These are phyloP conservation scores for Monosporascus sp. DNA, from an alignment of 2,329 filamentous ascomycete species.

Conservation along the genomic window DNA sequence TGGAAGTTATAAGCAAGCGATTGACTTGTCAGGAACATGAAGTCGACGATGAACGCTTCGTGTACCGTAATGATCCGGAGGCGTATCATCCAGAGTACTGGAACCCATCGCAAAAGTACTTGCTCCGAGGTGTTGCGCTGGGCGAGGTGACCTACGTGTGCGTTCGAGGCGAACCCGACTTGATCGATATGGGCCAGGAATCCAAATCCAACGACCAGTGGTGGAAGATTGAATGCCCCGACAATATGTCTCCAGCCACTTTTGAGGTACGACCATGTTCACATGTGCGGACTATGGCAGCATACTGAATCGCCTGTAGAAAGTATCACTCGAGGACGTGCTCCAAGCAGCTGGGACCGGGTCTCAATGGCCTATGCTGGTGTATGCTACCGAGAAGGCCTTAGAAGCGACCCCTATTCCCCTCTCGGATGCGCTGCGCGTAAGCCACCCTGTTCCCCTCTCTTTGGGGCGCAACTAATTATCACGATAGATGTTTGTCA, in stretches of 20 bases:
- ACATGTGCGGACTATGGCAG: not conserved
- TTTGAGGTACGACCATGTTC: constrained; percentile 38
- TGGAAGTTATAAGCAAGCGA: constrained; percentile 21
- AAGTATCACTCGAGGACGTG: constrained; percentile 40
- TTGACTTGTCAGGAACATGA: constrained; percentile 27
- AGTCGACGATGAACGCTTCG: constrained; percentile 21
- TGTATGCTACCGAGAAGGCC: constrained; percentile 50
- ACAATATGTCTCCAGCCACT: constrained; percentile 37
- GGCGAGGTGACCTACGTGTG: constrained; percentile 47
- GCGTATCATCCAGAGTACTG: constrained; percentile 30
- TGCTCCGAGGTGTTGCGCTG: constrained; percentile 47
- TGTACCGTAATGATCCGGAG: constrained; percentile 17
- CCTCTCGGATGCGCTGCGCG: constrained; percentile 35
- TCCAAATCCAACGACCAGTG: constrained; percentile 41
- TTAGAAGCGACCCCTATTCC: constrained; percentile 29
- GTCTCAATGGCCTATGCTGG: constrained; percentile 41
- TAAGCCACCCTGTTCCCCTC: constrained; percentile 13
- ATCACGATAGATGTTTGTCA: constrained; percentile 40
- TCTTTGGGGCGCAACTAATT: not conserved
- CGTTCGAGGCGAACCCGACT: constrained; percentile 33
- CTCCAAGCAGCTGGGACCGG: constrained; percentile 42
- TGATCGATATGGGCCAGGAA: constrained; percentile 36
- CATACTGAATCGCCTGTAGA: constrained; percentile 31
- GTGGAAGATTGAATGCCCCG: constrained; percentile 47
- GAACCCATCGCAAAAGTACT: constrained; percentile 37